Evolutionary conservation across 2,329 filamentous ascomycete genomes (phyloP).

Genomic region (Calonectria montana): DNA sequence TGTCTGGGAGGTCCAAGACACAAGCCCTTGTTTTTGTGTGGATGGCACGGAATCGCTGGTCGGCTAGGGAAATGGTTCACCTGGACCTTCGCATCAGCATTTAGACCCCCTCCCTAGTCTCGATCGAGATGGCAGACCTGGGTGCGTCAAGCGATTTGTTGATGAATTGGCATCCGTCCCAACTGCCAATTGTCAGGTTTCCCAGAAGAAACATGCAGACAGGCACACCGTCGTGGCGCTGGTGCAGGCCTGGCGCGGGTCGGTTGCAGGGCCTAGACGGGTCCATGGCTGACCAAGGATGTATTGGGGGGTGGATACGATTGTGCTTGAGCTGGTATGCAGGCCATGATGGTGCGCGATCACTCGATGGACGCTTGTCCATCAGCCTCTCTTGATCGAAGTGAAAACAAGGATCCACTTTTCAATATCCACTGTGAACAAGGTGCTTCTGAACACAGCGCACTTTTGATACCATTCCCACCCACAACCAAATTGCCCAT

Average conservation of each 20-base stretch:
- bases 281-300: not conserved
- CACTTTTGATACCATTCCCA: constrained; percentile 1
- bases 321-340: not conserved
- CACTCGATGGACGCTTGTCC: not conserved
- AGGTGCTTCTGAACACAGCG: not conserved
- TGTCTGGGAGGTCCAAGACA: not conserved
- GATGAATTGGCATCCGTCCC: not conserved
- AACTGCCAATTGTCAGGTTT: not conserved
- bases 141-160: not conserved
- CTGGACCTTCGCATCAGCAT: not conserved
- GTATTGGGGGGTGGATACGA: not conserved
- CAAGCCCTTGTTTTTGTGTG: not conserved
- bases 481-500: not conserved
- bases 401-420: not conserved
- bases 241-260: constrained; percentile 7
- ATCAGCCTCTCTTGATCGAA: not conserved
- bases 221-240: not conserved
- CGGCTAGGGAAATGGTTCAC: not conserved
- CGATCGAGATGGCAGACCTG: not conserved
- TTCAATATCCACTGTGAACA: not conserved
- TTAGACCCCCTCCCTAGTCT: constrained; percentile 1
- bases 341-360: not conserved
- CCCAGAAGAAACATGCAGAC: not conserved
- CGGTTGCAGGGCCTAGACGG: constrained; percentile 16
- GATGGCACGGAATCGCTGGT: not conserved